Conservation (phyloP, 169 alveolate species). For the Cryptosporidium felis region DNA sequence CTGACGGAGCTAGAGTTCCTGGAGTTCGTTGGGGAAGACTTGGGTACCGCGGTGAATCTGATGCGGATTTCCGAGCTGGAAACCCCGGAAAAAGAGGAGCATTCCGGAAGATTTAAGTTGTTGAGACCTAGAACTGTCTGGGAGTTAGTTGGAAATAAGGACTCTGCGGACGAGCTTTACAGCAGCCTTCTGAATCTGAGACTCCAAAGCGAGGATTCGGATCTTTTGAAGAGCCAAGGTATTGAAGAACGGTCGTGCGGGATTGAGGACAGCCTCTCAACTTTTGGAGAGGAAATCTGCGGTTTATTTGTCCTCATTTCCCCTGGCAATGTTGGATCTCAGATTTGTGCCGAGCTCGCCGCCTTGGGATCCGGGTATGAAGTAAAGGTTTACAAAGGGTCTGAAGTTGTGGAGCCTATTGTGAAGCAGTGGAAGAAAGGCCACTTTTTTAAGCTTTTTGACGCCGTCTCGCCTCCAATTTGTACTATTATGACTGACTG, state of each 20-base stretch:
- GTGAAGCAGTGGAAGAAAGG: slow-evolving; percentile 70
- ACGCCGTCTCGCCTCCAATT: slow-evolving; percentile 12
- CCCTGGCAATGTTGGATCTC: slow-evolving; percentile 56
- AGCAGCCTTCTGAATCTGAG: slow-evolving; percentile 22
- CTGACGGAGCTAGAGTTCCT: slow-evolving; percentile 44
- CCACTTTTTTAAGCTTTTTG: slow-evolving; percentile 35
- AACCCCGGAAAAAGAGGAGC: neutral
- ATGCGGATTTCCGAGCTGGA: neutral
- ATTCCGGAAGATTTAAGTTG: neutral
- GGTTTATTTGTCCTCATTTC: slow-evolving; percentile 22
- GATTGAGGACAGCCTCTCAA: too few relatives aligned
- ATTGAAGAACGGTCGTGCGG: too few relatives aligned
- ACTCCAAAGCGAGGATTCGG: slow-evolving; percentile 17
- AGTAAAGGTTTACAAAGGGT: slow-evolving; percentile 25
- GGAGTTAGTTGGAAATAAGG: slow-evolving; percentile 55
- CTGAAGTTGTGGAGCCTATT: slow-evolving; percentile 64
- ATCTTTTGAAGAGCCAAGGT: neutral
- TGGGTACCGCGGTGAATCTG: slow-evolving; percentile 3
- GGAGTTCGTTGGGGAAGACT: slow-evolving; percentile 49
- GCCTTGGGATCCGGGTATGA: slow-evolving; percentile 67
- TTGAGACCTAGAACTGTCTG: slow-evolving; percentile 42
- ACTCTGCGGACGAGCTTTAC: slow-evolving; percentile 50
- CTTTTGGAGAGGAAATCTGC: slow-evolving; percentile 5
- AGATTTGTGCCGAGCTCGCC: slow-evolving; percentile 31
- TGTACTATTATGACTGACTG: slow-evolving; percentile 71